Conservation (phyloP, 768 basidiomycete species). For the Rhodotorula diobovata region DNA sequence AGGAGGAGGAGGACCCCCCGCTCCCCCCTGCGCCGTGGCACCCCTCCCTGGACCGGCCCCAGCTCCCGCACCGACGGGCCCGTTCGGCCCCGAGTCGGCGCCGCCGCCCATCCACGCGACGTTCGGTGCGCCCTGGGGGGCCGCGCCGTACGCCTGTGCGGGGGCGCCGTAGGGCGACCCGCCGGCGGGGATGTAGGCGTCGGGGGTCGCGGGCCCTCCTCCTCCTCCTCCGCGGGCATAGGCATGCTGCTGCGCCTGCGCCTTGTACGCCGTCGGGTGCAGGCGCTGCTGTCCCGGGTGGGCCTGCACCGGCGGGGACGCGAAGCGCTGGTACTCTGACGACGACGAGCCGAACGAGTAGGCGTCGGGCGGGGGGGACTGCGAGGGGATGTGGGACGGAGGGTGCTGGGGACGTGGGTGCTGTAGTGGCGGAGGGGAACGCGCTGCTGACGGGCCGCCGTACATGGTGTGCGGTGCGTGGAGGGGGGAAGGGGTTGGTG, state of each 20-base stretch:
- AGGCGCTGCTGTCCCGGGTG: constrained; percentile 27
- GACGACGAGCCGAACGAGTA: constrained; percentile 34
- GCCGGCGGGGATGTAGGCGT: constrained; percentile 25
- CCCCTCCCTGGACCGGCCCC: too few relatives aligned
- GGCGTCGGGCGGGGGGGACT: constrained; percentile 64
- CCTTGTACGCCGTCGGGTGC: constrained; percentile 23
- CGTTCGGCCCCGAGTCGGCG: neutral
- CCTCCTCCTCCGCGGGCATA: neutral
- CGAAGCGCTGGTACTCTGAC: constrained; percentile 39
- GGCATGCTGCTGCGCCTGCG: neutral
- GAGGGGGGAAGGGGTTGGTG: neutral
- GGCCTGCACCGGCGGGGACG: constrained; percentile 27
- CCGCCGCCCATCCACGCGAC: constrained; percentile 8
- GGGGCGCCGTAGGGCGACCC: neutral
- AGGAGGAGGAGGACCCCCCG: neutral
- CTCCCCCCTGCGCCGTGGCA: neutral
- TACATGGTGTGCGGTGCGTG: constrained; percentile 3
- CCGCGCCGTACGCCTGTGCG: neutral
- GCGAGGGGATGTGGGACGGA: constrained; percentile 66
- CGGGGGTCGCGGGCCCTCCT: constrained; percentile 4
- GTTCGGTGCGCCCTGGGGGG: neutral
- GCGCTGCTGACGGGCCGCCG: constrained; percentile 6
- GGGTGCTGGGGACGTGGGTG: constrained; percentile 87
- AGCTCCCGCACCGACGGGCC: neutral
- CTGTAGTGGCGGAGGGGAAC: constrained; percentile 61